Percentiles rank a stretch among this genome's conserved stretches.
These are phyloP conservation scores for Arabidopsis hybrid DNA, from an alignment of 441 rosid genomes.

Conservation along the genomic window DNA sequence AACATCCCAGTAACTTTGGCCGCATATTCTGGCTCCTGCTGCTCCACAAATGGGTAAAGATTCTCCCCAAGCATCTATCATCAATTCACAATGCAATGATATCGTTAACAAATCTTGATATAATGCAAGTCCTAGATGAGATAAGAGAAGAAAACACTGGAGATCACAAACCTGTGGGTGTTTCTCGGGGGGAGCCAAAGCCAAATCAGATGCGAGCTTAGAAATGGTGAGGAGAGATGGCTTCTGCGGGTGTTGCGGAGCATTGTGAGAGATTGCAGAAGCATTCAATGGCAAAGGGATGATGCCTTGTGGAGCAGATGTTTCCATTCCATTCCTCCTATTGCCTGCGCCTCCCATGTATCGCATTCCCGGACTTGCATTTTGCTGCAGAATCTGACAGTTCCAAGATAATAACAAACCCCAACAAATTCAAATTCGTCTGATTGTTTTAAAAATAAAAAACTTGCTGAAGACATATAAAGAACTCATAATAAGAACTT, in stretches of 20 bases:
- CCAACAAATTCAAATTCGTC: background rate
- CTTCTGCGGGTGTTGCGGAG: conserved; percentile 37
- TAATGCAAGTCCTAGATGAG: background rate
- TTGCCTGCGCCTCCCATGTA: conserved; percentile 52
- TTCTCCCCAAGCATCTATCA: conserved; percentile 73
- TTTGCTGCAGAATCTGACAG: conserved; percentile 49
- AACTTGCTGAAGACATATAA: background rate
- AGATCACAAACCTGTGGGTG: conserved; percentile 50
- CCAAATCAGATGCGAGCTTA: conserved; percentile 64
- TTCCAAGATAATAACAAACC: background rate
- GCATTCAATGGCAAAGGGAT: conserved; percentile 54
- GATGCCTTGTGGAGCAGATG: conserved; percentile 51
- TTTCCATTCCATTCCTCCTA: conserved; percentile 50
- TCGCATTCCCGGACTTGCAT: conserved; percentile 52
- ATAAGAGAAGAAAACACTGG: background rate
- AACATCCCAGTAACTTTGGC: conserved; percentile 86
- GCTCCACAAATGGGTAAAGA: conserved; percentile 70
- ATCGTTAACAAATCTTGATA: background rate
- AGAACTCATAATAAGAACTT: background rate
- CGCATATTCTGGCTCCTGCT: conserved; percentile 57
- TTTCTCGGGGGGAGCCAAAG: conserved; percentile 54
- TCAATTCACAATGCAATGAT: background rate
- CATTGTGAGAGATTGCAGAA: conserved; percentile 46
- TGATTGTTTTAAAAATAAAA: background rate
- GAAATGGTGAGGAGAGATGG: conserved; percentile 50